Conservation (phyloP, 768 basidiomycete genomes). For the Exidia glandulosa region DNA sequence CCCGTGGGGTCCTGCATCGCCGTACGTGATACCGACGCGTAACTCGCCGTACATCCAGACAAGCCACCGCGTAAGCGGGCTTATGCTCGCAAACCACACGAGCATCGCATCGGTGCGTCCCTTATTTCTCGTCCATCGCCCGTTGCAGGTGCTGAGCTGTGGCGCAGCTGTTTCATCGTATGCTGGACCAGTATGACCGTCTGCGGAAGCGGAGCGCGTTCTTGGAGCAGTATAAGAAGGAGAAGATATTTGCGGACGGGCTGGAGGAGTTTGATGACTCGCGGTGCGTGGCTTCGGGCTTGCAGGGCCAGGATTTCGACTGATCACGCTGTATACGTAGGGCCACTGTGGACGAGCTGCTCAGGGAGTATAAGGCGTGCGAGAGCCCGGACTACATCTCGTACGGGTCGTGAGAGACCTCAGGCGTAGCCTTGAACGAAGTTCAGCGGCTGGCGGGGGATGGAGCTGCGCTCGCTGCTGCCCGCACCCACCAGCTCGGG, state of each 20-base stretch:
- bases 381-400: slow-evolving; percentile 92
- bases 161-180: slow-evolving; percentile 80
- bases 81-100: slow-evolving; percentile 99
- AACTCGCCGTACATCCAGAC: slow-evolving; percentile 80
- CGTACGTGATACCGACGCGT: slow-evolving; percentile 91
- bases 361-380: slow-evolving; percentile 93
- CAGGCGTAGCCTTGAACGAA: too few species aligned
- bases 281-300: slow-evolving; percentile 36
- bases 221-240: slow-evolving; percentile 95
- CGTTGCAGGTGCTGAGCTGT: neutral
- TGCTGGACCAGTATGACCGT: slow-evolving; percentile 90
- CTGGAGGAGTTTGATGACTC: slow-evolving; percentile 97
- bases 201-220: slow-evolving; percentile 85
- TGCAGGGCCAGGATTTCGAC: neutral
- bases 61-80: slow-evolving; percentile 89
- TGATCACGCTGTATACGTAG: slow-evolving; percentile 24
- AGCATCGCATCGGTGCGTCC: slow-evolving; percentile 81
- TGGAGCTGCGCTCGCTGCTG: too few species aligned
- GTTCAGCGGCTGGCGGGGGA: too few species aligned
- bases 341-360: slow-evolving; percentile 73
- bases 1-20: slow-evolving; percentile 97
- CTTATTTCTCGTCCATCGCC: neutral
- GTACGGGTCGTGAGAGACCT: slow-evolving; percentile 39
- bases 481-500: too few species aligned
- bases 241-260: slow-evolving; percentile 87